Base-by-base conservation (phyloP, 2,329 filamentous ascomycete species). In the Fonsecaea erecta region DNA sequence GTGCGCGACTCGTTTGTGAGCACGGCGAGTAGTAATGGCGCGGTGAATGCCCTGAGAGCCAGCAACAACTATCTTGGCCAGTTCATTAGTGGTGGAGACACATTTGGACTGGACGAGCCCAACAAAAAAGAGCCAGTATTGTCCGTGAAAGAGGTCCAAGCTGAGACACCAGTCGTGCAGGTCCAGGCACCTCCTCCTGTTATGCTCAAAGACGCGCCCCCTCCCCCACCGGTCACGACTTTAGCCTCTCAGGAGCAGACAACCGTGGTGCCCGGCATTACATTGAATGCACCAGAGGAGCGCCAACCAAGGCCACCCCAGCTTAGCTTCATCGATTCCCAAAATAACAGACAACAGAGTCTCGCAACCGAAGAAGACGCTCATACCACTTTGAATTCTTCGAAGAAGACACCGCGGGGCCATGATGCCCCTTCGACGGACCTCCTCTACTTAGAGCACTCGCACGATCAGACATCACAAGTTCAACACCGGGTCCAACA, bases 31-130 rank as follows among this genome's bases (percentile, higher is more conserved):
- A 73, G 74, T 54, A 71, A 74, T 63, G 71, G 74, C 32, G 75
- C 75, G 9, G 35, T 69, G 18, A 67, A 63, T 51, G 73, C 73
- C 34, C 65, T 77, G 53, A 69, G 74, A 59, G 74, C 73, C 59
- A 77, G 76, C 71, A 77, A 78, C 65, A 76, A 77, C 63, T 77
- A 78, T 60, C 75, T 78, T 8, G 74, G 74, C 18, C 70, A 74
- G 30, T 74, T 75, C 70, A 75, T 81, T 72, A 74, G 77, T 70
- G 65, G 74, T 52, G 70, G 73, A 26, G 66, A 74, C 32, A 66
- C 73, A 59, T 46, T 30, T 52, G 43, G 8, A 30, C 3, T 54
- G 69, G 24, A 28, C 60, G 51, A 60, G 69, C 35, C 21, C 43
- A 6, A 16, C 30, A 60, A 68, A n/a, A 65, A 64, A n/a, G 68